Evolutionary conservation across 352 stramenopile genomes (phyloP).

Genomic region (Globisporangium nodosum): DNA sequence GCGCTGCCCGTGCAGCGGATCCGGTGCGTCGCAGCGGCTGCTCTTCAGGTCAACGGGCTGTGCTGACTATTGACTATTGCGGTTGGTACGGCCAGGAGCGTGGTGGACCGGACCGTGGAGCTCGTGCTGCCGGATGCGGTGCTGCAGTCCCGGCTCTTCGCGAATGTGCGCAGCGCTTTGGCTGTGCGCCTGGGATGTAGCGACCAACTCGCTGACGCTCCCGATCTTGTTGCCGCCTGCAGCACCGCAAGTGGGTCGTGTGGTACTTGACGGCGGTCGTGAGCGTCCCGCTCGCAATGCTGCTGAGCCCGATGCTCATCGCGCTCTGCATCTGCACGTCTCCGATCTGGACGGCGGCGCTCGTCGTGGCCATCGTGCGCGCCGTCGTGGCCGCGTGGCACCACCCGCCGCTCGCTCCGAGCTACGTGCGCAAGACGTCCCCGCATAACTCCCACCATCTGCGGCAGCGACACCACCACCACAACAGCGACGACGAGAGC

Average conservation of each 20-base stretch:
- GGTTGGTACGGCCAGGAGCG: slow-evolving; percentile 8
- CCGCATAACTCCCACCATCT: slow-evolving; percentile 1
- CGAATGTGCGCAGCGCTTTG: slow-evolving; percentile 19
- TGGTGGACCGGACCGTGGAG: slow-evolving; percentile 28
- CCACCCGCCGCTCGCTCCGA: slow-evolving; percentile 24
- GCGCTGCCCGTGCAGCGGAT: slow-evolving; percentile 45
- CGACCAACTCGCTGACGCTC: not conserved
- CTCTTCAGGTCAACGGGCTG: no score
- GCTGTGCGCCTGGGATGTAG: not conserved
- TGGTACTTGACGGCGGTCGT: slow-evolving; percentile 65
- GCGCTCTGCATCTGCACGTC: slow-evolving; percentile 72
- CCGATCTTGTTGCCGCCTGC: not conserved
- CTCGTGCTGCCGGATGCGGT: slow-evolving; percentile 33
- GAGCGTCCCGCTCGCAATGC: slow-evolving; percentile 65
- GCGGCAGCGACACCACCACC: slow-evolving; percentile 8
- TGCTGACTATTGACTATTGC: no score
- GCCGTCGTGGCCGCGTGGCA: slow-evolving; percentile 30
- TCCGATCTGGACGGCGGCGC: slow-evolving; percentile 62
- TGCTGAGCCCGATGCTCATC: slow-evolving; percentile 74
- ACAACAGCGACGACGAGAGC: slow-evolving; percentile 29
- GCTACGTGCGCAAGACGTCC: slow-evolving; percentile 30
- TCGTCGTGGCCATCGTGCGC: slow-evolving; percentile 53
- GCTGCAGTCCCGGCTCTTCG: slow-evolving; percentile 32
- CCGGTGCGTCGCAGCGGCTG: slow-evolving; percentile 15
- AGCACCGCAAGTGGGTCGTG: slow-evolving; percentile 55